phyloP scores from a whole-genome alignment of 2,329 filamentous ascomycete species.

The Magnaporthales sp. region DNA sequence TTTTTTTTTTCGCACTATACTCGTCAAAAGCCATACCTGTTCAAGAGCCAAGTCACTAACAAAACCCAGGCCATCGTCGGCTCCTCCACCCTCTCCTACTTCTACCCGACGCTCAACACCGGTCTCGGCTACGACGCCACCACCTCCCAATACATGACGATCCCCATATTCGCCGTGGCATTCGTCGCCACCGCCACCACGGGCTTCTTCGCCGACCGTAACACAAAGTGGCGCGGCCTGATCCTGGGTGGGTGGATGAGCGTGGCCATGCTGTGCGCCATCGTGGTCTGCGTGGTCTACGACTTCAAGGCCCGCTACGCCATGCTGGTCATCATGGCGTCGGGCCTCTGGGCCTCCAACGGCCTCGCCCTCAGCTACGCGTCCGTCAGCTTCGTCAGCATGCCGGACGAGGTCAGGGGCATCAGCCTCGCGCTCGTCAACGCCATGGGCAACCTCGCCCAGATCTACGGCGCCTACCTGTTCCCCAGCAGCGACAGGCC shows the following conservation, averaged over 20 bases:
- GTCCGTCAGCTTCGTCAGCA: constrained; percentile 38
- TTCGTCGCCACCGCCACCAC: constrained; percentile 39
- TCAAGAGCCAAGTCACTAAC: neutral
- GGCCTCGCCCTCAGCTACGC: constrained; percentile 41
- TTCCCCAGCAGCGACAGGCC: constrained; percentile 15
- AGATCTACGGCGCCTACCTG: constrained; percentile 39
- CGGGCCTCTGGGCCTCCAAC: constrained; percentile 44
- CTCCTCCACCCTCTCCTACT: constrained; percentile 40
- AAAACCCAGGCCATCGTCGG: constrained; percentile 22
- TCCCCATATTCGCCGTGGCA: constrained; percentile 44
- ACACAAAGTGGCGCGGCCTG: constrained; percentile 34
- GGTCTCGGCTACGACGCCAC: constrained; percentile 37
- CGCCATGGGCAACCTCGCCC: constrained; percentile 42
- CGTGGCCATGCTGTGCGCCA: constrained; percentile 26
- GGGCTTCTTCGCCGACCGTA: constrained; percentile 37
- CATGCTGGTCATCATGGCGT: constrained; percentile 45
- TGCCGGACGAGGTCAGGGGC: constrained; percentile 39
- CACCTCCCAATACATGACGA: constrained; percentile 40
- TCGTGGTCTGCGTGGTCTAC: constrained; percentile 34
- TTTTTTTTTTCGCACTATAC: neutral
- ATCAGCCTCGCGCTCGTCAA: constrained; percentile 45
- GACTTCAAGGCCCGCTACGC: constrained; percentile 43
- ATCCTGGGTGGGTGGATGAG: constrained; percentile 33
- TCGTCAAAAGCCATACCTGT: too few species aligned
- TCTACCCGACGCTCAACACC: constrained; percentile 43